Evolutionary conservation across 2,329 filamentous ascomycete species (phyloP).

Genomic region (Botrytis fragariae): DNA sequence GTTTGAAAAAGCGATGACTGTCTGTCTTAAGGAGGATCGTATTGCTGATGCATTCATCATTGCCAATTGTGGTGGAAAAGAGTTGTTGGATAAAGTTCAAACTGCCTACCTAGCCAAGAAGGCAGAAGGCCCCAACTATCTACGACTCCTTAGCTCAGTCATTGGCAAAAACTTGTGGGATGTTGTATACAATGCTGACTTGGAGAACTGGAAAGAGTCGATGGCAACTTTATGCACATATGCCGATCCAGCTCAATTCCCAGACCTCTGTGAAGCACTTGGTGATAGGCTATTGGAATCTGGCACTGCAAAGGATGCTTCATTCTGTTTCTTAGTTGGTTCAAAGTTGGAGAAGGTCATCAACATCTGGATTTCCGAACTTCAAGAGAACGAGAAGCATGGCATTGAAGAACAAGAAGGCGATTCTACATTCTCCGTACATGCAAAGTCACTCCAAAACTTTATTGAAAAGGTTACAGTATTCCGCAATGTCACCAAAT

Average conservation of each 20-base stretch:
- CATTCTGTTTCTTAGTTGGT: slow-evolving; percentile 93
- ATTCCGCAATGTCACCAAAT: slow-evolving; percentile 91
- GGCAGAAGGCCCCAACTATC: slow-evolving; percentile 80
- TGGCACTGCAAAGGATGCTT: slow-evolving; percentile 81
- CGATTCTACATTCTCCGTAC: slow-evolving; percentile 86
- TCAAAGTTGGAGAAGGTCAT: slow-evolving; percentile 98
- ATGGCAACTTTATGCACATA: slow-evolving; percentile 97
- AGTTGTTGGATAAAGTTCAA: slow-evolving; percentile 91
- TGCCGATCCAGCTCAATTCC: slow-evolving; percentile 85
- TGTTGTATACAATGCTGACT: slow-evolving; percentile 91
- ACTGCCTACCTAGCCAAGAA: slow-evolving; percentile 84
- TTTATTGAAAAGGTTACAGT: slow-evolving; percentile 98
- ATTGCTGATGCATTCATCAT: slow-evolving; percentile 98
- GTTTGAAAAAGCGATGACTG: slow-evolving; percentile 84
- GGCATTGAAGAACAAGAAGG: slow-evolving; percentile 65
- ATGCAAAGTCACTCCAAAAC: slow-evolving; percentile 81
- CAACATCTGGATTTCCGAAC: slow-evolving; percentile 86
- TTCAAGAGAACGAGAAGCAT: slow-evolving; percentile 78
- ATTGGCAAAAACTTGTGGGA: slow-evolving; percentile 98
- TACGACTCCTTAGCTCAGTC: slow-evolving; percentile 85
- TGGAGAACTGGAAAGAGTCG: slow-evolving; percentile 93
- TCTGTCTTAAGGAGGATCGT: slow-evolving; percentile 83
- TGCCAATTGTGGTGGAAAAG: slow-evolving; percentile 91
- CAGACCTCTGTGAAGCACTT: slow-evolving; percentile 90
- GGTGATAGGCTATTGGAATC: slow-evolving; percentile 84